A percentile compares a stretch with the other conserved stretches of the same genome.
Conservation (phyloP, 1,284 basidiomycete species). For the Rhodotorula sp. region DNA sequence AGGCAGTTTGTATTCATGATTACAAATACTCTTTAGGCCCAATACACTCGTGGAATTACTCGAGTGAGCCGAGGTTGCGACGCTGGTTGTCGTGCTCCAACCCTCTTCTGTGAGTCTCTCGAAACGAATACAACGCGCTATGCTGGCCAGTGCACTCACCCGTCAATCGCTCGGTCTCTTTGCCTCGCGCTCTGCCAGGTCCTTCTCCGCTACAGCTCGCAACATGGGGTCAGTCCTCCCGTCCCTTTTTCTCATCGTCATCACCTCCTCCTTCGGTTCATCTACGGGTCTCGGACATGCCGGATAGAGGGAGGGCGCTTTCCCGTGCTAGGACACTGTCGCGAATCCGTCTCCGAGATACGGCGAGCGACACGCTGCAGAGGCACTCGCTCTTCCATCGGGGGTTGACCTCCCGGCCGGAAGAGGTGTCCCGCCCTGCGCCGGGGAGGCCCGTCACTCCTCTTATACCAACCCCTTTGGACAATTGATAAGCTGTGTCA, state of each 20-base stretch:
- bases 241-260: background rate
- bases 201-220: conserved; percentile 21
- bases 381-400: background rate
- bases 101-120: background rate
- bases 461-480: too few species aligned
- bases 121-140: background rate
- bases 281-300: too few species aligned
- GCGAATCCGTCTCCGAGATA: too few species aligned
- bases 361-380: too few species aligned
- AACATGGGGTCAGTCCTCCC: conserved; percentile 26
- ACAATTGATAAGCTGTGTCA: too few species aligned
- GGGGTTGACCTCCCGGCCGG: too few species aligned
- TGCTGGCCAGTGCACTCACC: conserved; percentile 17
- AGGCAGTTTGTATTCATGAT: background rate
- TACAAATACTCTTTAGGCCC: background rate
- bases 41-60: background rate
- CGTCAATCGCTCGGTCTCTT: background rate
- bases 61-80: too few species aligned
- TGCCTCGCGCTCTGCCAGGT: conserved; percentile 3
- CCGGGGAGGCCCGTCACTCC: too few species aligned
- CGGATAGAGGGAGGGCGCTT: too few species aligned
- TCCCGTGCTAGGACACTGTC: too few species aligned
- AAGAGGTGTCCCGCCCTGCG: too few species aligned
- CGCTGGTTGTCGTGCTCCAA: background rate
- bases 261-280: background rate